Percentiles rank a stretch among this genome's conserved stretches.
These are phyloP conservation scores for Colletotrichum filicis DNA, from an alignment of 2,329 filamentous ascomycete genomes.

Conservation along the genomic window DNA sequence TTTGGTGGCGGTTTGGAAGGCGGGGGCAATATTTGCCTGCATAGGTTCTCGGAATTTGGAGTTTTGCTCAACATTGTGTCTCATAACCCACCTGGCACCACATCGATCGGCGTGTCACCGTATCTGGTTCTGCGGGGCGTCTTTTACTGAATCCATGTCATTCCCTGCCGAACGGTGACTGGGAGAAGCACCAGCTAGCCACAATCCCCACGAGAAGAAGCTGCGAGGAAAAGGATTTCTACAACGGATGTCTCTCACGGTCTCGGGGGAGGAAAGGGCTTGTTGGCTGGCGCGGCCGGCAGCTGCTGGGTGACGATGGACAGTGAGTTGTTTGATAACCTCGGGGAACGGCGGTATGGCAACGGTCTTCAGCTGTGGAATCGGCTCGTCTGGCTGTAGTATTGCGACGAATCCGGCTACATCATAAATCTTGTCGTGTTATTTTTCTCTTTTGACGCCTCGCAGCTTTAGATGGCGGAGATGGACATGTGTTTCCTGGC, in stretches of 20 bases:
- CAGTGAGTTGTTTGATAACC: constrained; percentile 36
- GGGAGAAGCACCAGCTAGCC: constrained; percentile 28
- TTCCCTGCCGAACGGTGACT: constrained; percentile 25
- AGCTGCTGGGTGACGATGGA: constrained; percentile 45
- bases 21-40: constrained; percentile 44
- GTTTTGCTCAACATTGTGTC: constrained; percentile 50
- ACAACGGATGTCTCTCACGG: constrained; percentile 11
- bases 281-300: constrained; percentile 22
- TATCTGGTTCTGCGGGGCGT: constrained; percentile 32
- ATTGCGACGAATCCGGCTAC: constrained; percentile 53
- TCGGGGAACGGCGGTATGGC: constrained; percentile 35
- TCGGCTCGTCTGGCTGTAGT: constrained; percentile 43
- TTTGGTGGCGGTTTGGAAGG: constrained; percentile 44
- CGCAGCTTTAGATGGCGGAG: constrained; percentile 51
- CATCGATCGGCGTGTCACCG: constrained; percentile 35
- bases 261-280: constrained; percentile 10
- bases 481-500: constrained; percentile 38
- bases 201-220: constrained; percentile 20
- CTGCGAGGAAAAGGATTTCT: constrained; percentile 22
- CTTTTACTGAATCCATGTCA: constrained; percentile 28
- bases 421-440: constrained; percentile 58
- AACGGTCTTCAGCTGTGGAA: constrained; percentile 40
- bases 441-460: constrained; percentile 51
- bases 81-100: constrained; percentile 38
- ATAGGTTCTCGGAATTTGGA: constrained; percentile 54